Base-by-base conservation (phyloP, 2,329 filamentous ascomycete genomes). In the Pseudogymnoascus sp. region DNA sequence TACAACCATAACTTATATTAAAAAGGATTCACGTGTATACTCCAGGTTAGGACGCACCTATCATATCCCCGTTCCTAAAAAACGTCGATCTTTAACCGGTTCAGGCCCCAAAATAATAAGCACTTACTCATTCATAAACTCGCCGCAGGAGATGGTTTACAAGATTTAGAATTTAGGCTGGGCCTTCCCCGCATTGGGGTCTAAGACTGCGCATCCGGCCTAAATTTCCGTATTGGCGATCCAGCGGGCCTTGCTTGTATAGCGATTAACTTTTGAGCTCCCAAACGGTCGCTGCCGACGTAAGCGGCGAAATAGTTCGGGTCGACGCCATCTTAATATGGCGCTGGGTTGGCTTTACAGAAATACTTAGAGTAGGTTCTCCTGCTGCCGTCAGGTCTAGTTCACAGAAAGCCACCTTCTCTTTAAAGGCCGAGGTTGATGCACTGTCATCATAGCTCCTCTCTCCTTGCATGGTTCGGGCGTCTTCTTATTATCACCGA, bases 151-250 rank as follows among this genome's bases (percentile, higher is more conserved):
- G 25, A 53, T 10, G n/a, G 21, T 5, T 31, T 53, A 31, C 25
- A 53, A 31, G 46, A 31, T 31, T 53, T 31, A 18, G 7, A 18
- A 34, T 53, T 53, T 53, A 53, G 46, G 46, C 46, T 53, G n/a
- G 4, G 25, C n/a, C 18, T 16, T 53, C 46, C 46, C 25, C 46
- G 46, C 46, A 53, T 53, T 53, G 25, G 46, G 25, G n/a, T 23
- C 53, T 7, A 38, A 44, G 28, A 40, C 61, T n/a, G 53, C 63
- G 2, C 37, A 42, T 14, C n/a, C 44, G 40, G 44, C 60, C 14
- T 64, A 12, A 62, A 59, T n/a, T 18, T 64, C 44, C 40, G 66
- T 65, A 25, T 67, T 69, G 16, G 62, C 25, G 31, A 18, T 18
- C 25, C 8, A 53, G 8, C 16, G 6, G n/a, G n/a, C 14, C n/a